phyloP scores from a whole-genome alignment of 2,329 filamentous ascomycete species.

The Chrysoporthe deuterocubensis region DNA sequence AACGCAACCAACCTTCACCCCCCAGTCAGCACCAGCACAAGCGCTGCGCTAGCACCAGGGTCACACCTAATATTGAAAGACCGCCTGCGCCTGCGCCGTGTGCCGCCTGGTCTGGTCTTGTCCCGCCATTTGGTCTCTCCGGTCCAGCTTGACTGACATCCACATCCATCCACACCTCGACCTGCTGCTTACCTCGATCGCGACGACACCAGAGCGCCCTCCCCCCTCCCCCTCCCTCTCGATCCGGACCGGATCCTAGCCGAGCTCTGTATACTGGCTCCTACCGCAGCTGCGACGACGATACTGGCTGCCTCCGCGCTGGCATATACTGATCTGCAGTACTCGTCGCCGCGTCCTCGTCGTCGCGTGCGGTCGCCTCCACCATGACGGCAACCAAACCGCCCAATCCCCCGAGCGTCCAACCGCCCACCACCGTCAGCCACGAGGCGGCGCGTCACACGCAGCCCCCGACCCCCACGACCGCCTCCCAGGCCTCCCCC shows the following conservation, averaged over 20 bases:
- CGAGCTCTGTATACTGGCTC: constrained; percentile 15
- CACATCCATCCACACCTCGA: constrained; percentile 8
- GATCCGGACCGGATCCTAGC: background rate
- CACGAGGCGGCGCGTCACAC: constrained; percentile 15
- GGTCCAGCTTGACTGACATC: constrained; percentile 1
- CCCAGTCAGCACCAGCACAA: constrained; percentile 13
- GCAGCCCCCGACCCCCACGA: constrained; percentile 35
- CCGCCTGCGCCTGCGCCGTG: constrained; percentile 9
- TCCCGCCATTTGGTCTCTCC: constrained; percentile 1
- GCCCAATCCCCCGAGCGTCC: constrained; percentile 23
- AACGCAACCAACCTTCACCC: background rate
- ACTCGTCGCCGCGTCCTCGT: constrained; percentile 22
- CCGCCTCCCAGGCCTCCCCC: constrained; percentile 65
- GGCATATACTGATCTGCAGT: constrained; percentile 12
- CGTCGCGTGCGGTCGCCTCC: constrained; percentile 28
- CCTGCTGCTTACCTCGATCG: constrained; percentile 20
- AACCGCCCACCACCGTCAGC: constrained; percentile 22
- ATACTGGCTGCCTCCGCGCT: constrained; percentile 16
- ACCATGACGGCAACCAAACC: constrained; percentile 29
- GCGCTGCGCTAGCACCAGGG: constrained; percentile 2
- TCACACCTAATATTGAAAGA: constrained; percentile 9
- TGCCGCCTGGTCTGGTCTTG: constrained; percentile 10
- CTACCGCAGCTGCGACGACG: constrained; percentile 12
- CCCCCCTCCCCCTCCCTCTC: background rate
- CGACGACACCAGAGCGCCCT: constrained; percentile 19